Base-by-base conservation (phyloP, 768 basidiomycete genomes). In the Pisolithus orientalis region DNA sequence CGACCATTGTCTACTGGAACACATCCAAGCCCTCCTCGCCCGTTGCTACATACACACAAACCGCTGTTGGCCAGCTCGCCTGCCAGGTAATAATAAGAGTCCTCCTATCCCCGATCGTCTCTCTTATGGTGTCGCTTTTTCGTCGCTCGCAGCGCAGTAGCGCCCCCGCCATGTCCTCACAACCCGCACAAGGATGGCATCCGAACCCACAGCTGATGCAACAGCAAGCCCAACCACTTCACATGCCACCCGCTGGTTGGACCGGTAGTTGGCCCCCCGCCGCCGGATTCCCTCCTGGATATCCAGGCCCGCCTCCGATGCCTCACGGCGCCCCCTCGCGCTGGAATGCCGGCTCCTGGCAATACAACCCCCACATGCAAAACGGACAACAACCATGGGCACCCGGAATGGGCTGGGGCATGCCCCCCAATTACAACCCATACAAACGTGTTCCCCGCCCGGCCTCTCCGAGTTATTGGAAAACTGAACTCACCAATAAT, bases 401-500 rank as follows among this genome's bases (percentile, higher is more conserved):
- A 42, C 67, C 66, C 24, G 65, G 60, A 6, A 56, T 60, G 24
- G 65, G 67, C 1, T 69, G 63, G 61, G 54, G 32, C 17, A 59
- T 63, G 25, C 65, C 62, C 14, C 55, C 64, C 51, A 62, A 65
- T 39, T 73, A 66, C 56, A 83, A 86, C 52, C 87, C 87, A 0
- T 81, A 80, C 72, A 87, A 87, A 62, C 80, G 82, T 17, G 60
- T 72, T 10, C 76, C 80, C n/a, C 80, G 75, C 40, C 76, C 77
- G 0, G 80, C 84, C 5, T 83, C 83, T 57, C 77, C 79, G 2
- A 82, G 80, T 52, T 90, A 90, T 65, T 79, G 84, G 63, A 75
- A 76, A 3, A 79, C 78, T 4, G 64, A 76, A 59, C 65, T 90
- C 27, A 60, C 70, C 1, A 74, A 83, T 46, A 89, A 90, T 63